These are phyloP conservation scores for Tolypocladium inflatum DNA, from an alignment of 2,329 filamentous ascomycete species.

Conservation along the genomic window DNA sequence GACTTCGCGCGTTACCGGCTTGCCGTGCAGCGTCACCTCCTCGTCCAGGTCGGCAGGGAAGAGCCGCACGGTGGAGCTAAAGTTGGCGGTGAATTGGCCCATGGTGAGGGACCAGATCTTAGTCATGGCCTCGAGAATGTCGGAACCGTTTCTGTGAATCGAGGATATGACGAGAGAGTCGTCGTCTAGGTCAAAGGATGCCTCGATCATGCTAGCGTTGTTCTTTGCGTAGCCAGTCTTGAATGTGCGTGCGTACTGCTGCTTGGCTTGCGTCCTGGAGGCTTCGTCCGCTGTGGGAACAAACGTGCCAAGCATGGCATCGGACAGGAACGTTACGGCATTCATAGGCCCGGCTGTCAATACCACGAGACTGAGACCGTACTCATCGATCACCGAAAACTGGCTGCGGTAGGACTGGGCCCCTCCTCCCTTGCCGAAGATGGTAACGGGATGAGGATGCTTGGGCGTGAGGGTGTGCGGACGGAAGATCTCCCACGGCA, in stretches of 20 bases:
- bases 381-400: slow-evolving; percentile 23
- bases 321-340: slow-evolving; percentile 15
- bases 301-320: slow-evolving; percentile 16
- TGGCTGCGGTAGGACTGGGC: slow-evolving; percentile 24
- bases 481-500: slow-evolving; percentile 27
- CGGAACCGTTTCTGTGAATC: slow-evolving; percentile 11
- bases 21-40: slow-evolving; percentile 5
- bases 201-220: slow-evolving; percentile 5
- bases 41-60: slow-evolving; percentile 15
- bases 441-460: slow-evolving; percentile 19
- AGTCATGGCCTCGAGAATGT: slow-evolving; percentile 10
- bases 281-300: slow-evolving; percentile 17
- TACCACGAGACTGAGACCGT: slow-evolving; percentile 20
- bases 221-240: background rate
- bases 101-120: slow-evolving; percentile 14
- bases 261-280: slow-evolving; percentile 14
- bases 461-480: slow-evolving; percentile 13
- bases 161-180: slow-evolving; percentile 14
- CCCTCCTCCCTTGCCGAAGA: slow-evolving; percentile 24
- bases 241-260: slow-evolving; percentile 10
- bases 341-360: slow-evolving; percentile 20
- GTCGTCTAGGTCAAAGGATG: slow-evolving; percentile 10
- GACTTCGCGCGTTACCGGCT: slow-evolving; percentile 8
- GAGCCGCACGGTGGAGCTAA: slow-evolving; percentile 10
- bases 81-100: slow-evolving; percentile 10